Evolutionary conservation across 139 green algal genomes (phyloP).

Genomic region (Pseudopediastrum boryanum): DNA sequence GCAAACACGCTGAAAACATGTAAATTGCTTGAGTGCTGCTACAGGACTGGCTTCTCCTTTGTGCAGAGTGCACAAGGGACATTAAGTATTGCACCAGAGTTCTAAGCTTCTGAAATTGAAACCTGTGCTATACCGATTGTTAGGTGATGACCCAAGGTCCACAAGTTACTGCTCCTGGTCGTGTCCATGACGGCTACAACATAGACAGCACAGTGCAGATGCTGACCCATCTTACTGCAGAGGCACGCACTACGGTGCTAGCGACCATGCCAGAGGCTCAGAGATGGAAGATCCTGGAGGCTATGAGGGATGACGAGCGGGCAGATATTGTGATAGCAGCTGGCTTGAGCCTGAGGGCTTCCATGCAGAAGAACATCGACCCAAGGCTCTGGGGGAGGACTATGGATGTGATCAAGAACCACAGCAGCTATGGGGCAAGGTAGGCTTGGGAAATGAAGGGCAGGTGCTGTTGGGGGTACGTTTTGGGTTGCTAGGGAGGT

Average conservation of each 20-base stretch:
- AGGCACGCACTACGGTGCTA: conserved; percentile 35
- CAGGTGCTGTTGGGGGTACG: neutral
- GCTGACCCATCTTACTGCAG: conserved; percentile 22
- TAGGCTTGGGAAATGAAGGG: conserved; percentile 8
- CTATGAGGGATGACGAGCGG: conserved; percentile 40
- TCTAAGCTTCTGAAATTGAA: too few species aligned
- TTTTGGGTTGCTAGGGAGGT: too few species aligned
- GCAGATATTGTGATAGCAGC: conserved; percentile 28
- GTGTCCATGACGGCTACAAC: conserved; percentile 21
- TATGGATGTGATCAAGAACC: conserved; percentile 32
- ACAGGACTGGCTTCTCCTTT: too few species aligned
- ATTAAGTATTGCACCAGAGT: too few species aligned
- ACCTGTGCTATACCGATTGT: too few species aligned
- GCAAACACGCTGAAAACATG: too few species aligned
- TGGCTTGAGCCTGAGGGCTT: conserved; percentile 24
- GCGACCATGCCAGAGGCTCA: conserved; percentile 26
- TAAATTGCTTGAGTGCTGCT: too few species aligned
- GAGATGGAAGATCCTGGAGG: conserved; percentile 36
- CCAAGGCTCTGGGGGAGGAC: conserved; percentile 40
- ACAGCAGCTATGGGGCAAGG: conserved; percentile 1
- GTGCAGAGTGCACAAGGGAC: too few species aligned
- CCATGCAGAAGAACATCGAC: conserved; percentile 22
- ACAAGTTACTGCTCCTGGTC: neutral
- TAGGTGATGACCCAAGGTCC: conserved; percentile 30
- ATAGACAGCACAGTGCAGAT: conserved; percentile 29